Conservation (phyloP, 768 basidiomycete genomes). For the Erythrobasidium yunnanense region DNA sequence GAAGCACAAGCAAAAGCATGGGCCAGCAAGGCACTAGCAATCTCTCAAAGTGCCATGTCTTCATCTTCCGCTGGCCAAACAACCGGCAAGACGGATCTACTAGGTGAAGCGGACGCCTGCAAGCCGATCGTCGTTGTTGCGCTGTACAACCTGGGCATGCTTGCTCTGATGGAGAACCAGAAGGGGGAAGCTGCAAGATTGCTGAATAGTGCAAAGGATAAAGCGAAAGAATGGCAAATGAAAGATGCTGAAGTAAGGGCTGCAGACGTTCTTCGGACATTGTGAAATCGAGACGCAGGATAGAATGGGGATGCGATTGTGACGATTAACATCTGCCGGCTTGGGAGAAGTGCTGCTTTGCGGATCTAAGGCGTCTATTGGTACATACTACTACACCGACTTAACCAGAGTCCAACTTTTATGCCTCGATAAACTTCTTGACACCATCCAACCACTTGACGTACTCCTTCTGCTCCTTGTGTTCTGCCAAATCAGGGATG, state of each 20-base stretch:
- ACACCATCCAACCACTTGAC: conserved; percentile 74
- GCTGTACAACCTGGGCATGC: conserved; percentile 33
- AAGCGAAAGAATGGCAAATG: conserved; percentile 2
- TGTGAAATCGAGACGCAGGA: too few relatives aligned
- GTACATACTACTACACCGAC: too few relatives aligned
- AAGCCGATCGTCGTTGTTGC: conserved; percentile 26
- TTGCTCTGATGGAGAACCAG: conserved; percentile 16
- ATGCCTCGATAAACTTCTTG: conserved; percentile 63
- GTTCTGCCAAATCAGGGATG: conserved; percentile 70
- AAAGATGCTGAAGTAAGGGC: conserved; percentile 21
- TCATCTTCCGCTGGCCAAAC: not conserved
- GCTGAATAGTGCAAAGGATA: conserved; percentile 9
- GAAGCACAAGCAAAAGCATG: conserved; percentile 23
- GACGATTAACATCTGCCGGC: too few relatives aligned
- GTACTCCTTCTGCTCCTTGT: conserved; percentile 97
- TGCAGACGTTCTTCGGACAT: not conserved
- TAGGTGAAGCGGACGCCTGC: conserved; percentile 26
- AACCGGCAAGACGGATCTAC: not conserved
- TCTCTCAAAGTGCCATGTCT: conserved; percentile 22
- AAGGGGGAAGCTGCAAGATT: conserved; percentile 11
- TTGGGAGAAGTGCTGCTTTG: too few relatives aligned
- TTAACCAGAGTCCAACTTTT: too few relatives aligned
- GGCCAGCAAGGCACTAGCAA: conserved; percentile 30
- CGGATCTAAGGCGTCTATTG: too few relatives aligned
- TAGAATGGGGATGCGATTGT: too few relatives aligned